phyloP scores from a whole-genome alignment of 805 yeast genomes.

The Candida cerambycidarum region DNA sequence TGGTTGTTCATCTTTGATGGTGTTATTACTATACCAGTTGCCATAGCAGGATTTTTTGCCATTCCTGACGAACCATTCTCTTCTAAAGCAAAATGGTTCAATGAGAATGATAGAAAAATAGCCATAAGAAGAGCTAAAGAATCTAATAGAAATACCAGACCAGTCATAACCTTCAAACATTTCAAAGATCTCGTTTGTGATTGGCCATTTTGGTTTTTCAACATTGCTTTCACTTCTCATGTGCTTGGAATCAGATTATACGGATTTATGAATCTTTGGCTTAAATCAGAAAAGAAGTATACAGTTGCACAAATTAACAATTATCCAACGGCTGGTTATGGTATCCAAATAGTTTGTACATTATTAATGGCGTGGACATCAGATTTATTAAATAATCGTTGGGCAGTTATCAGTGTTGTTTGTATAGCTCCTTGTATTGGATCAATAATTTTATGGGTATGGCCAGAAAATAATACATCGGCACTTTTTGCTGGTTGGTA shows the following conservation, averaged over 20 bases:
- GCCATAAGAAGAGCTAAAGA: constrained; percentile 3
- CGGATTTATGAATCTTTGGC: constrained; percentile 14
- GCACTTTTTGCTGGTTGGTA: constrained; percentile 20
- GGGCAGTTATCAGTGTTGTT: constrained; percentile 9
- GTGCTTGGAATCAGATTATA: constrained; percentile 9
- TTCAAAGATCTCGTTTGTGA: not conserved
- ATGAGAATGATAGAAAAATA: constrained; percentile 4
- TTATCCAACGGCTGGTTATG: constrained; percentile 11
- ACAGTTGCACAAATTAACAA: constrained; percentile 8
- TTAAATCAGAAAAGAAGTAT: constrained; percentile 8
- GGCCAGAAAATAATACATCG: constrained; percentile 17
- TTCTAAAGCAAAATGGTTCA: constrained; percentile 8
- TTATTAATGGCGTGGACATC: constrained; percentile 13
- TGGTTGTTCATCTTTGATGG: constrained; percentile 29
- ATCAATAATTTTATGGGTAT: constrained; percentile 17
- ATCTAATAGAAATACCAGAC: constrained; percentile 7
- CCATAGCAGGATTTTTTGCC: constrained; percentile 18
- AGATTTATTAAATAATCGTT: constrained; percentile 11
- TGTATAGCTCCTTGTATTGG: constrained; percentile 14
- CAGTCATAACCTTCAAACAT: constrained; percentile 3
- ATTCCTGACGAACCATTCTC: constrained; percentile 25
- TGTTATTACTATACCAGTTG: constrained; percentile 20
- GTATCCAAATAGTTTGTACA: constrained; percentile 9
- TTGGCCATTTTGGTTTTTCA: constrained; percentile 9
- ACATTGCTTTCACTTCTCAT: constrained; percentile 4